These are phyloP conservation scores for Aureobasidium sp. DNA, from an alignment of 2,329 filamentous ascomycete genomes.

Conservation along the genomic window DNA sequence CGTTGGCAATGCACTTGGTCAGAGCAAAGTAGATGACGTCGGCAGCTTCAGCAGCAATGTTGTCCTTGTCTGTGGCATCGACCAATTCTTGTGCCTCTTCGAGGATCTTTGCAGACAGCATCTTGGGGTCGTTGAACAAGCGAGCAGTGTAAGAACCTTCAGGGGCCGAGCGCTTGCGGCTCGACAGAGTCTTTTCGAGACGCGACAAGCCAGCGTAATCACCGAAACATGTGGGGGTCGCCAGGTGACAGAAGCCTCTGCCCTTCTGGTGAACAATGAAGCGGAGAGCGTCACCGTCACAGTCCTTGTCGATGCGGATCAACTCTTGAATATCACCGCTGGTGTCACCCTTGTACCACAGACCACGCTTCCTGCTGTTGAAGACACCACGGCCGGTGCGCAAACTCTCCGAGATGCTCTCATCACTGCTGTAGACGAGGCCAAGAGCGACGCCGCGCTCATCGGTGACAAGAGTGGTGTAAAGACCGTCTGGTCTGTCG, in stretches of 20 bases:
- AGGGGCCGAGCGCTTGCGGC: conserved; percentile 73
- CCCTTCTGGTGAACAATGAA: conserved; percentile 88
- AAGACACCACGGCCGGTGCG: conserved; percentile 80
- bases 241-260: conserved; percentile 83
- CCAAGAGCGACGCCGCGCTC: conserved; percentile 77
- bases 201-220: conserved; percentile 70
- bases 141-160: conserved; percentile 88
- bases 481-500: conserved; percentile 73
- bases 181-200: conserved; percentile 77
- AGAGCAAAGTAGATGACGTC: conserved; percentile 95
- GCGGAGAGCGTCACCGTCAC: conserved; percentile 84
- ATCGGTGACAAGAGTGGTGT: conserved; percentile 86
- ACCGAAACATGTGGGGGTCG: conserved; percentile 88
- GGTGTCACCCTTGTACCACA: conserved; percentile 95
- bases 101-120: conserved; percentile 93
- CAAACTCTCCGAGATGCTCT: conserved; percentile 81
- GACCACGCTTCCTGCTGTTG: conserved; percentile 85
- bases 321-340: conserved; percentile 92
- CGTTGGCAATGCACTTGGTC: conserved; percentile 76
- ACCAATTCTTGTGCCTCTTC: conserved; percentile 96
- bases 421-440: conserved; percentile 86
- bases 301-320: conserved; percentile 76
- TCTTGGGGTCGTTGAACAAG: conserved; percentile 82
- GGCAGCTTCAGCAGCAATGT: conserved; percentile 88
- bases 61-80: conserved; percentile 71